Percentiles rank a stretch among this genome's conserved stretches.
Conservation (phyloP, 805 yeast species). For the Wickerhamomyces kurtzmanii region DNA sequence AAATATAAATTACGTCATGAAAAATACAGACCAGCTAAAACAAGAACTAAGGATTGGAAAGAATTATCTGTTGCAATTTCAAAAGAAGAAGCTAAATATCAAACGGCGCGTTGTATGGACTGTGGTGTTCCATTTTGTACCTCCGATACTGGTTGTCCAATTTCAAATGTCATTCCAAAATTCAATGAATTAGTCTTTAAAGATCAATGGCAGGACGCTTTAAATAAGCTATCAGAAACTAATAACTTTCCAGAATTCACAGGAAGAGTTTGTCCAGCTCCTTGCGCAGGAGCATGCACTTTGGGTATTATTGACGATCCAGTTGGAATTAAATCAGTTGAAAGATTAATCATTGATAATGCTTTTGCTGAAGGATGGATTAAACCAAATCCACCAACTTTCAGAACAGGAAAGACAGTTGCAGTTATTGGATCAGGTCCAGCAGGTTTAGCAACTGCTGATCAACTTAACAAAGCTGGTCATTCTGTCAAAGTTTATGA, state of each 20-base stretch:
- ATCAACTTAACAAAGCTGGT: conserved; percentile 94
- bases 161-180: conserved; percentile 93
- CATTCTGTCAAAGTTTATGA: conserved; percentile 88
- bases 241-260: conserved; percentile 98
- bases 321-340: conserved; percentile 93
- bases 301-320: conserved; percentile 91
- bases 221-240: conserved; percentile 86
- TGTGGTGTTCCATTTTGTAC: conserved; percentile 99
- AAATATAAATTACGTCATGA: conserved; percentile 87
- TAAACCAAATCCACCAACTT: conserved; percentile 66
- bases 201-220: conserved; percentile 90
- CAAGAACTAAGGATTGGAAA: conserved; percentile 84
- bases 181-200: conserved; percentile 96
- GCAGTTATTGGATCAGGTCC: conserved; percentile 97
- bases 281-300: conserved; percentile 96
- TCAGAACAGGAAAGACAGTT: conserved; percentile 76
- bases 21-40: conserved; percentile 67
- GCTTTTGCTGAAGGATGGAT: conserved; percentile 98
- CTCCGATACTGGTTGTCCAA: conserved; percentile 96
- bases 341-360: conserved; percentile 91
- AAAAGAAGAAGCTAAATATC: conserved; percentile 78
- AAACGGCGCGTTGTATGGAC: conserved; percentile 98
- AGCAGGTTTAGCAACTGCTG: conserved; percentile 94
- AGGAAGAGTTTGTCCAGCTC: conserved; percentile 98
- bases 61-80: conserved; percentile 76